Base-by-base conservation (phyloP, 164 flowering plant genomes). In the Vitis riparia region DNA sequence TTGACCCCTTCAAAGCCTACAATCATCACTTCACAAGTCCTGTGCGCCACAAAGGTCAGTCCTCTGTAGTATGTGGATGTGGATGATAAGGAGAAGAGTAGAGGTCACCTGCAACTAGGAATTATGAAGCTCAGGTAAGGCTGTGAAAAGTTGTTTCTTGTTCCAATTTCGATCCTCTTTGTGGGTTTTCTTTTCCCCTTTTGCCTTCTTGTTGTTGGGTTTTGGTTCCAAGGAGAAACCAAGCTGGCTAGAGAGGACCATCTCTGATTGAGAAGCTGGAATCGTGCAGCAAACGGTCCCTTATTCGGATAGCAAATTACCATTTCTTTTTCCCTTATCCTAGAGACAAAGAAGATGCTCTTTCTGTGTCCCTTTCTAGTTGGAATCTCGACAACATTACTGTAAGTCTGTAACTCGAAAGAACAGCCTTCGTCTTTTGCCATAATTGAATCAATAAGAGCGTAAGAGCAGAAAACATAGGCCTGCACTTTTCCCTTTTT, bases 301-400 rank as follows among this genome's bases (percentile, higher is more conserved):
- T 8, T 9, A 67, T 73, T 68, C 63, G 71, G 59, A 57, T 65
- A 48, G 51, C 57, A 66, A 17, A 11, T 50, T 3, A 23, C 16
- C 59, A 16, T 17, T 5, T 47, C 56, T 51, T 30, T 60, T 60
- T 15, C 11, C 57, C 62, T 56, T 29, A 48, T 65, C 55, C 11
- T 9, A 37, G 59, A 44, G 29, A 48, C 75, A 32, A 32, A 56
- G 51, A 63, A 71, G 68, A 71, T 71, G 74, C 75, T 58, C 23
- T 67, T 67, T 59, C 66, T 9, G 1, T 62, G 71, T 77, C 76
- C 7, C 23, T 73, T 73, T 73, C 69, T 65, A 73, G 73, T 59
- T 49, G 68, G 73, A 77, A 77, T 77, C 71, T 55, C 12, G 11
- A 69, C 73, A 66, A 48, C 67, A 69, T 52, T 60, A 0, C 62